Percentiles rank a stretch among this genome's conserved stretches.
These are phyloP conservation scores for Globisporangium nunn DNA, from an alignment of 352 stramenopile genomes.

Conservation along the genomic window DNA sequence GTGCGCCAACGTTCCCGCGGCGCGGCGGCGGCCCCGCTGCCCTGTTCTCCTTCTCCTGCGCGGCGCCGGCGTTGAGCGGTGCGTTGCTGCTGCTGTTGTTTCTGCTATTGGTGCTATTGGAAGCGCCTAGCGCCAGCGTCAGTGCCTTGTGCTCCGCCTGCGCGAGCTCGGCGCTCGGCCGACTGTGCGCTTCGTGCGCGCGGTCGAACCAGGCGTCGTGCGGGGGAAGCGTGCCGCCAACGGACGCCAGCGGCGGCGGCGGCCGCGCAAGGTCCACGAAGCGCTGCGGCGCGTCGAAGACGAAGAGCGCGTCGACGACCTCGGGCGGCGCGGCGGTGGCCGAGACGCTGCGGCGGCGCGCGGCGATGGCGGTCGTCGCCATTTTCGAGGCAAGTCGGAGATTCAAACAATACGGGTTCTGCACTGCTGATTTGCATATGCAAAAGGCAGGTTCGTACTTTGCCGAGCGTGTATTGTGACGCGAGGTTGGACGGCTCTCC, in stretches of 20 bases:
- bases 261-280: slow-evolving; percentile 45
- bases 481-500: too few relatives aligned
- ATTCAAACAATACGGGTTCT: too few relatives aligned
- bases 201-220: slow-evolving; percentile 67
- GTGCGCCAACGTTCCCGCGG: slow-evolving; percentile 2
- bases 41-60: slow-evolving; percentile 32
- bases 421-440: too few relatives aligned
- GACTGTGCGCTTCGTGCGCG: slow-evolving; percentile 46
- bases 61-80: slow-evolving; percentile 6
- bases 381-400: too few relatives aligned
- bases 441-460: too few relatives aligned
- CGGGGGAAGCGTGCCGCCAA: slow-evolving; percentile 7
- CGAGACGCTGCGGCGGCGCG: slow-evolving; percentile 11
- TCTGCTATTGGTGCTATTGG: slow-evolving; percentile 1
- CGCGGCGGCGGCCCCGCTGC: slow-evolving; percentile 1
- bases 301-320: slow-evolving; percentile 52
- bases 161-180: slow-evolving; percentile 45
- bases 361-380: neutral
- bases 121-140: neutral
- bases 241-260: slow-evolving; percentile 1
- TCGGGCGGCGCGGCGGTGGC: neutral
- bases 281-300: slow-evolving; percentile 61
- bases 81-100: neutral
- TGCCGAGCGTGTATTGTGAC: too few relatives aligned
- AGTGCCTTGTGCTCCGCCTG: slow-evolving; percentile 18